A percentile compares a stretch with the other conserved stretches of the same genome.
Evolutionary conservation across 1,284 basidiomycete genomes (phyloP).

Genomic region (Puccinia hordei): DNA sequence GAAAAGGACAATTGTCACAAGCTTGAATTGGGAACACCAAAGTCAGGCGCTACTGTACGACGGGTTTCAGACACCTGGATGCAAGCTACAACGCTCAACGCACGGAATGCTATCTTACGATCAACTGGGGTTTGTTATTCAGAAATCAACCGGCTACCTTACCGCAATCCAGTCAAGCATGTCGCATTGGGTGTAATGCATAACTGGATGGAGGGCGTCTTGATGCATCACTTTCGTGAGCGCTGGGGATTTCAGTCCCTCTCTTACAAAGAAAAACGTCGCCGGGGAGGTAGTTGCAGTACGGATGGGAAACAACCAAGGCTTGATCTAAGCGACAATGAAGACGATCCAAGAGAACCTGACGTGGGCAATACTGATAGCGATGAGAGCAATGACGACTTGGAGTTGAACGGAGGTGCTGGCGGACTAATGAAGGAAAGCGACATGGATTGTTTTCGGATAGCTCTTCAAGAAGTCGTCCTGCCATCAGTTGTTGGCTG

Average conservation of each 20-base stretch:
- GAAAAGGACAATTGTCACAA: neutral
- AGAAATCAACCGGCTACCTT: too few relatives aligned
- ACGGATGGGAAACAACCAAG: neutral
- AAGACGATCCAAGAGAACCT: too few relatives aligned
- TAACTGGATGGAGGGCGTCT: conserved; percentile 42
- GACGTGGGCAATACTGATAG: too few relatives aligned
- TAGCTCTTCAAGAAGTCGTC: neutral
- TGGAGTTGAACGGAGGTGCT: too few relatives aligned
- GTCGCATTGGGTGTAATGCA: conserved; percentile 36
- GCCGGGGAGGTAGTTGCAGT: neutral
- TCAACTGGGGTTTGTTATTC: neutral
- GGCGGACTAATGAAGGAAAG: too few relatives aligned
- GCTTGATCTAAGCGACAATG: too few relatives aligned
- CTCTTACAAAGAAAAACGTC: too few relatives aligned
- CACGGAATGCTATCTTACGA: neutral
- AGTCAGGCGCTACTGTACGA: neutral
- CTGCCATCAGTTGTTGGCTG: neutral
- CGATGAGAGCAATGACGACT: too few relatives aligned
- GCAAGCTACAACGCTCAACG: neutral
- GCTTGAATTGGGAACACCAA: neutral
- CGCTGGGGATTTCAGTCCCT: too few relatives aligned
- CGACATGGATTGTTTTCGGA: too few relatives aligned
- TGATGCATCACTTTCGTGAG: conserved; percentile 36
- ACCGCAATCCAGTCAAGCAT: conserved; percentile 19
- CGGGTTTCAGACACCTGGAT: neutral